Evolutionary conservation across 1,139 yeast genomes (phyloP).

Genomic region (Kodamaea ohmeri): DNA sequence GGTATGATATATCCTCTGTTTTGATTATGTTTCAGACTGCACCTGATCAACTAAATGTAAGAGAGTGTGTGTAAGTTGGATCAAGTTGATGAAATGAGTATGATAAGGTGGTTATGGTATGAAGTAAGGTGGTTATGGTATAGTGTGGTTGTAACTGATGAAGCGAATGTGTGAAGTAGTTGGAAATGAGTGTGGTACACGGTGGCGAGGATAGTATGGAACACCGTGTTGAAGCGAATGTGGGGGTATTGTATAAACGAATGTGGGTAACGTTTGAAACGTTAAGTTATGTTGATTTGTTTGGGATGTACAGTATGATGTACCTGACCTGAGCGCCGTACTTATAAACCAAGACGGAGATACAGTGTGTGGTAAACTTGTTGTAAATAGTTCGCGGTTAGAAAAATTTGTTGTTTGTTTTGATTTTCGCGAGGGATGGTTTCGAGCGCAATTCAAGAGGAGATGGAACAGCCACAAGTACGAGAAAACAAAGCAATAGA

Average conservation of each 20-base stretch:
- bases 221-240: not conserved
- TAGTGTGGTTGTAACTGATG: not conserved
- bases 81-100: no score
- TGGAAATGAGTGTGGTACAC: slow-evolving; percentile 1
- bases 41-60: no score
- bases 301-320: not conserved
- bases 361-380: slow-evolving; percentile 3
- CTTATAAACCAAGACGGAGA: slow-evolving; percentile 6
- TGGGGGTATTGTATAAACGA: not conserved
- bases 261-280: not conserved
- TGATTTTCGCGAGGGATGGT: slow-evolving; percentile 6
- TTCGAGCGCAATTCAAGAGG: not conserved
- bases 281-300: no score
- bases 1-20: no score
- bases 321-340: slow-evolving; percentile 6
- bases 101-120: no score
- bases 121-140: no score
- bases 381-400: slow-evolving; percentile 1
- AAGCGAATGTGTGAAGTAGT: not conserved
- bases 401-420: slow-evolving; percentile 6
- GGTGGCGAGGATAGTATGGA: no score
- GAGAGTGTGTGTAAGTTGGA: not conserved
- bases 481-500: not conserved
- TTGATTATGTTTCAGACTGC: no score
- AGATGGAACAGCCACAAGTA: not conserved